Evolutionary conservation across 306 rosid species (phyloP), one percentile per base, ranked within the genome.

Genomic region (Glycine latifolia): DNA sequence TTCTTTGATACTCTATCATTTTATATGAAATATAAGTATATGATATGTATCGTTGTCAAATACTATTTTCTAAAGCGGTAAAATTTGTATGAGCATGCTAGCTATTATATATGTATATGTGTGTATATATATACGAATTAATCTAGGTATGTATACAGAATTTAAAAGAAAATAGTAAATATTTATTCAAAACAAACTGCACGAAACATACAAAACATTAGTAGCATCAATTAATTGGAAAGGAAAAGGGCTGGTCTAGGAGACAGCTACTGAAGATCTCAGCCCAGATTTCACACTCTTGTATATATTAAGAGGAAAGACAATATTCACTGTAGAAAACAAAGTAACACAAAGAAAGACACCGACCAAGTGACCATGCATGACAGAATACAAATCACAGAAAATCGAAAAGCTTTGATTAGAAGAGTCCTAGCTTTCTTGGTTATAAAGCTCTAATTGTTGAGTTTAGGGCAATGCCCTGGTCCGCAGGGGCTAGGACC

Each of bases 401-500:
- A 16, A 20, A 17, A 17, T 16, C 13, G 37, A 17, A 8, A 59
- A 15, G 11, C 6, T n/a, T 56, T 6, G 16, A 37, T 37, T 37
- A 26, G 10, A 56, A 6, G 62, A 17, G 66, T 59, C 39, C 13
- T 59, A 59, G 9, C 10, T 15, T 56, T 7, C 4, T 15, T 56
- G 31, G 31, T 56, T 16, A 54, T 54, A 1, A 56, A 15, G 31
- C 10, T 77, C 8, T 62, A 44, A 54, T 44, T 69, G 61, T 79
- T 63, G 35, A 70, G 35, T 70, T 71, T 20, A 46, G 47, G 26
- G 3, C 39, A 3, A 44, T 87, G 89, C 8, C 92, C 92, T 17
- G 43, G 69, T 60, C 91, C 90, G 5, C 83, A 81, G 43, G 82
- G 79, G 77, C 87, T 48, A 78, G 91, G 92, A 61, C 94, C 94